Percentiles rank a stretch among this genome's conserved stretches.
Evolutionary conservation across 805 yeast species (phyloP).

Genomic region (Candida golubevii): DNA sequence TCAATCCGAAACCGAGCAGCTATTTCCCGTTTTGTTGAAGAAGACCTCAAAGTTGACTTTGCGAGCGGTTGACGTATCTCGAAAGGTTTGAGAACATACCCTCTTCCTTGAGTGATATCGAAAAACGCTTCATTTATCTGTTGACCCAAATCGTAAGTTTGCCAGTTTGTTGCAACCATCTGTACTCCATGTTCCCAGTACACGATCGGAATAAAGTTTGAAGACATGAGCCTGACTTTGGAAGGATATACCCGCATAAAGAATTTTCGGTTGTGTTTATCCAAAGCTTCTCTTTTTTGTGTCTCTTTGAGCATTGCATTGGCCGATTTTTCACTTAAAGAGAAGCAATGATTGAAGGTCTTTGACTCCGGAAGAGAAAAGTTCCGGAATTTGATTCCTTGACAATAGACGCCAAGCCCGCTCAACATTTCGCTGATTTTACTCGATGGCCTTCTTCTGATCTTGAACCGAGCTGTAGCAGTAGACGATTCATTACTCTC

Average conservation of each 20-base stretch:
- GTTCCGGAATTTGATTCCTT: slow-evolving; percentile 74
- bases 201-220: slow-evolving; percentile 73
- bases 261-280: slow-evolving; percentile 71
- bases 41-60: slow-evolving; percentile 18
- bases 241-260: slow-evolving; percentile 89
- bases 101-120: slow-evolving; percentile 52
- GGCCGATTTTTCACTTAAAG: slow-evolving; percentile 73
- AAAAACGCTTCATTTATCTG: slow-evolving; percentile 85
- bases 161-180: slow-evolving; percentile 98
- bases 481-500: slow-evolving; percentile 28
- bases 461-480: slow-evolving; percentile 15
- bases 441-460: slow-evolving; percentile 22
- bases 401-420: slow-evolving; percentile 62
- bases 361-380: slow-evolving; percentile 86
- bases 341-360: slow-evolving; percentile 74
- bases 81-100: slow-evolving; percentile 76
- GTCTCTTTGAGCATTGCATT: slow-evolving; percentile 61
- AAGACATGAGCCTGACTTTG: slow-evolving; percentile 65
- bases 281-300: slow-evolving; percentile 49
- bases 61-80: slow-evolving; percentile 35
- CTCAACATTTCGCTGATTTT: slow-evolving; percentile 43
- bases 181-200: slow-evolving; percentile 89
- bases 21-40: neutral
- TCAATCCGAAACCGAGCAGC: slow-evolving; percentile 23
- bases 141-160: slow-evolving; percentile 83